These are phyloP conservation scores for Hirschioporus abietinus DNA, from an alignment of 768 basidiomycete species.

Conservation along the genomic window DNA sequence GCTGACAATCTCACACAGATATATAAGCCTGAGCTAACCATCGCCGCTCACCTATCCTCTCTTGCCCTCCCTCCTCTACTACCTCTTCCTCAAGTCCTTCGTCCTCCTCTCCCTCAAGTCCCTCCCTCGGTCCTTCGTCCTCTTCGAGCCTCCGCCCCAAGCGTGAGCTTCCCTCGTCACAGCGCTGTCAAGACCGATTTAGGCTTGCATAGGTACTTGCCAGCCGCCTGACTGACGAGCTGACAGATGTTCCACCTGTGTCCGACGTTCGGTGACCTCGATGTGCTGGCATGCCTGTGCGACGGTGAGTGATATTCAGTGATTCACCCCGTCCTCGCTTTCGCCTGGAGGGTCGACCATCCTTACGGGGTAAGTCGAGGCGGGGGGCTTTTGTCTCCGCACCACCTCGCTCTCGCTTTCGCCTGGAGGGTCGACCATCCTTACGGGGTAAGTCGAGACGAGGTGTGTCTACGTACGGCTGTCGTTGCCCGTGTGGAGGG, in stretches of 20 bases:
- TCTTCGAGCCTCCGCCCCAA: not conserved
- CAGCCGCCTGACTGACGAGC: not conserved
- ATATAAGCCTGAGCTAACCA: not conserved
- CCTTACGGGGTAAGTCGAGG: not conserved
- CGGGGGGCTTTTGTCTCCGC: not conserved
- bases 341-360: not conserved
- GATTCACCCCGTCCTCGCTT: not conserved
- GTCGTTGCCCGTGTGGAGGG: too few species aligned
- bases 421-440: not conserved
- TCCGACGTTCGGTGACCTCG: not conserved
- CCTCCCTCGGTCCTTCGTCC: not conserved
- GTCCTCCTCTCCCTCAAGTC: not conserved
- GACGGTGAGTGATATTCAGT: not conserved
- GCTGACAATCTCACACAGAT: not conserved
- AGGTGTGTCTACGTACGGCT: too few species aligned
- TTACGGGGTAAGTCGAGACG: not conserved
- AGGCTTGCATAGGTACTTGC: not conserved
- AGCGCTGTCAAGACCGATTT: not conserved
- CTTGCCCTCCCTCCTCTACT: too few species aligned
- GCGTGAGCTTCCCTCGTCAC: not conserved
- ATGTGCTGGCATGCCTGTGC: not conserved
- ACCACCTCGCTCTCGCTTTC: not conserved
- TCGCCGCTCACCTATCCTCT: not conserved
- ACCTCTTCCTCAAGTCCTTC: not conserved
- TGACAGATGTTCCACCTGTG: not conserved